Conservation (phyloP, 164 flowering plant species). For the Cinnamomum chago region DNA sequence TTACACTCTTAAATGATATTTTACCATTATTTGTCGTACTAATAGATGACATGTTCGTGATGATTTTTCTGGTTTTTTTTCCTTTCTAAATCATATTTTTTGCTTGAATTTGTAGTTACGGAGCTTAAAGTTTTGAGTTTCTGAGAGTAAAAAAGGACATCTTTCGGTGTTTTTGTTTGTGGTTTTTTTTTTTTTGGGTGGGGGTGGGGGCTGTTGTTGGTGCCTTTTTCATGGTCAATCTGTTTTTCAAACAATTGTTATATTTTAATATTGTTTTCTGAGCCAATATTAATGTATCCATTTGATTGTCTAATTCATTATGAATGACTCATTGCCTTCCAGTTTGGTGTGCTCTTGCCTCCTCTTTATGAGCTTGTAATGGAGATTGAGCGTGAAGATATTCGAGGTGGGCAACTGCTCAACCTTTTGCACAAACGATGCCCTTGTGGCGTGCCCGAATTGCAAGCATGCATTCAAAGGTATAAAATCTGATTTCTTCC, state of each 20-base stretch:
- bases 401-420: conserved; percentile 88
- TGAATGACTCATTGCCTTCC: conserved; percentile 2
- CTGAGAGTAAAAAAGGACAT: too few relatives aligned
- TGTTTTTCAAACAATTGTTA: too few relatives aligned
- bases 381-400: conserved; percentile 89
- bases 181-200: too few relatives aligned
- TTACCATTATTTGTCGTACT: too few relatives aligned
- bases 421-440: conserved; percentile 83
- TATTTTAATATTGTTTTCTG: neutral
- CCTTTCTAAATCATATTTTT: neutral
- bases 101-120: neutral
- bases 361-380: conserved; percentile 83
- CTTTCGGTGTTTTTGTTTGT: too few relatives aligned
- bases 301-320: neutral
- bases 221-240: too few relatives aligned
- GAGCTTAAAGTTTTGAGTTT: too few relatives aligned
- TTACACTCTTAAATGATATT: too few relatives aligned
- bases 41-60: too few relatives aligned
- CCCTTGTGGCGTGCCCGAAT: conserved; percentile 97
- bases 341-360: conserved; percentile 90
- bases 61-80: neutral
- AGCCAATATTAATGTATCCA: neutral
- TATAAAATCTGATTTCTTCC: conserved; percentile 12
- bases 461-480: conserved; percentile 95
- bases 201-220: too few relatives aligned